Evolutionary conservation across 441 rosid species (phyloP).

Genomic region (Francoa sonchifolia): DNA sequence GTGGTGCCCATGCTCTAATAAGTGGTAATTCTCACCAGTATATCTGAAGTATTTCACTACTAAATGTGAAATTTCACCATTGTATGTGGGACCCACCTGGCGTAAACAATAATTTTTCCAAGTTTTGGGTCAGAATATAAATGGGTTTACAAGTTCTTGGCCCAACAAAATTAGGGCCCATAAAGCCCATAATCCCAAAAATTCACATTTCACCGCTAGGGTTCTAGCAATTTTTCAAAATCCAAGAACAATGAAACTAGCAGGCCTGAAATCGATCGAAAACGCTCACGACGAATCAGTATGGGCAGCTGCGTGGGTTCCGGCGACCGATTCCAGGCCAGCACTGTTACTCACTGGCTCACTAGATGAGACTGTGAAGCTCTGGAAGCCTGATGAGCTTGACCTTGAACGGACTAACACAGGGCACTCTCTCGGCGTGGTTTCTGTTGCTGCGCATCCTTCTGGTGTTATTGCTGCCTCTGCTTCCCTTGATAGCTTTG

Average conservation of each 20-base stretch:
- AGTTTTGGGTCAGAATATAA: too few relatives aligned
- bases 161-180: too few relatives aligned
- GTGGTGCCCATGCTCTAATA: too few relatives aligned
- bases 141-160: too few relatives aligned
- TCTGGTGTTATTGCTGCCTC: constrained; percentile 88
- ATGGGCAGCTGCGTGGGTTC: constrained; percentile 91
- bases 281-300: constrained; percentile 81
- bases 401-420: constrained; percentile 64
- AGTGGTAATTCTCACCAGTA: too few relatives aligned
- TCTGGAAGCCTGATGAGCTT: constrained; percentile 75
- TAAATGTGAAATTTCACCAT: too few relatives aligned
- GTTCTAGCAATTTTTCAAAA: background rate
- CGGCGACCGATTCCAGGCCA: constrained; percentile 50
- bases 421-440: constrained; percentile 89
- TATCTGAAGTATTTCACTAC: too few relatives aligned
- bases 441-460: constrained; percentile 87
- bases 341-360: constrained; percentile 74
- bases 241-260: constrained; percentile 60
- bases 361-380: constrained; percentile 84
- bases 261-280: constrained; percentile 68
- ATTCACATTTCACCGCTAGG: background rate
- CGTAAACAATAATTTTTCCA: too few relatives aligned
- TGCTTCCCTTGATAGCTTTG: constrained; percentile 80
- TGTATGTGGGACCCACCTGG: too few relatives aligned
- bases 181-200: too few relatives aligned